Evolutionary conservation across 106 monocot genomes (phyloP).

Genomic region (Allium fistulosum): DNA sequence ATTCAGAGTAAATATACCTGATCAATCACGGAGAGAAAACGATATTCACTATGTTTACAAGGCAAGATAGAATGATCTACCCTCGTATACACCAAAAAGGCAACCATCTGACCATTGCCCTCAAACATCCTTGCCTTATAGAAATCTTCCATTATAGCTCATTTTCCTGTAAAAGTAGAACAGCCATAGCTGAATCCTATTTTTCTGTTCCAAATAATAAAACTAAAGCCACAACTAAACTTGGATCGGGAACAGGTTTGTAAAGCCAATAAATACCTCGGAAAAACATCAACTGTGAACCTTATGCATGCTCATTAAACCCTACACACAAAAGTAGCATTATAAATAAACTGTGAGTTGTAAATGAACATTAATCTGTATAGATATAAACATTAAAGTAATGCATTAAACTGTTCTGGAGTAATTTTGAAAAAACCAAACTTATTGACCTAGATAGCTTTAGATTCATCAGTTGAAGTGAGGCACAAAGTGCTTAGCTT

Average conservation of each 20-base stretch:
- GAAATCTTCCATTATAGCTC: conserved; percentile 73
- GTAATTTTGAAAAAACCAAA: conserved; percentile 78
- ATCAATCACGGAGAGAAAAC: neutral
- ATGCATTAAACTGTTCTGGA: conserved; percentile 35
- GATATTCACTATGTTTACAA: neutral
- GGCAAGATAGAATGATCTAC: conserved; percentile 13
- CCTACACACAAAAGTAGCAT: conserved; percentile 5
- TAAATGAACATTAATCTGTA: too few species aligned
- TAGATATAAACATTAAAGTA: too few species aligned
- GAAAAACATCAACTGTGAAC: conserved; percentile 33
- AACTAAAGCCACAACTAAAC: too few species aligned
- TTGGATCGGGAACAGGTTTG: conserved; percentile 30
- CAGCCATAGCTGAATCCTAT: conserved; percentile 62
- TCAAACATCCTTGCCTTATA: conserved; percentile 49
- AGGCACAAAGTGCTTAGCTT: too few species aligned
- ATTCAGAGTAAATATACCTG: neutral
- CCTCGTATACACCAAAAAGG: conserved; percentile 80
- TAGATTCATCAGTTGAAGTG: too few species aligned
- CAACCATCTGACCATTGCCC: conserved; percentile 58
- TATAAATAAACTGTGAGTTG: too few species aligned
- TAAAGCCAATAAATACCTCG: conserved; percentile 47
- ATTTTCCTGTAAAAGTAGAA: conserved; percentile 58
- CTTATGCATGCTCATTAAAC: conserved; percentile 29
- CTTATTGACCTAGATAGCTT: conserved; percentile 65
- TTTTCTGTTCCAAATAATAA: conserved; percentile 28